Evolutionary conservation across 1,284 basidiomycete species (phyloP), one percentile per base, ranked within the genome.

Genomic region (Earliella scabrosa): DNA sequence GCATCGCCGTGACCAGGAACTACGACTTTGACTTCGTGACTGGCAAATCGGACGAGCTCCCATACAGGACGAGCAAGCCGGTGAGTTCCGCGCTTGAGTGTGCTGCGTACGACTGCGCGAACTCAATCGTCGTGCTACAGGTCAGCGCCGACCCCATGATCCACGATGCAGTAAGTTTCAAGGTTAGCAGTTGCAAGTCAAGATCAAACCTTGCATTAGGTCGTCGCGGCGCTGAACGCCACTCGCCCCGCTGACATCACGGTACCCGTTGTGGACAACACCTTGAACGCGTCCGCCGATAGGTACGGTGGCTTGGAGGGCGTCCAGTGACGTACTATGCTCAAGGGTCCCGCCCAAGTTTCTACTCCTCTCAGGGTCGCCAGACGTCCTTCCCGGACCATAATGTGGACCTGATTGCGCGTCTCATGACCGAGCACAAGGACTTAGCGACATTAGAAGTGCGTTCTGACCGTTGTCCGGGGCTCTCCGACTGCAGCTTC

Each of bases 361-460:
- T 93, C 73, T 93, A 94, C 75, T 90, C 90, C 40, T 91, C 90
- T 13, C 92, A 94, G 74, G 92, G 92, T 36, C 78, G 92, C 53
- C 84, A 85, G 60, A 92, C 90, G 2, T 86, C 88, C 1, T 94
- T 94, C 69, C 82, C 83, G 31, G 92, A 94, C 71, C 77, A 83
- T 65, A 94, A 94, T 67, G 75, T 77, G 16, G 74, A 78, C 61
- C 78, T 94, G 52, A 84, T 93, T 50, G 77, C 83, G 36, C 73
- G 79, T 36, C 69, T 93, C 45, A 75, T 80, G 63, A 66, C 70
- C 21, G 68, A 74, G 14, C 74, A 84, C 39, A 72, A 75, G 43
- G 79, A 83, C 52, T 70, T 90, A 36, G 75, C 82, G 3, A 89
- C 87, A 2, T 75, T 92, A 49, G 90, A 92, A 80, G 90, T 88